Evolutionary conservation across 768 basidiomycete species (phyloP).

Genomic region (Tylopilus vinaceipallidus): DNA sequence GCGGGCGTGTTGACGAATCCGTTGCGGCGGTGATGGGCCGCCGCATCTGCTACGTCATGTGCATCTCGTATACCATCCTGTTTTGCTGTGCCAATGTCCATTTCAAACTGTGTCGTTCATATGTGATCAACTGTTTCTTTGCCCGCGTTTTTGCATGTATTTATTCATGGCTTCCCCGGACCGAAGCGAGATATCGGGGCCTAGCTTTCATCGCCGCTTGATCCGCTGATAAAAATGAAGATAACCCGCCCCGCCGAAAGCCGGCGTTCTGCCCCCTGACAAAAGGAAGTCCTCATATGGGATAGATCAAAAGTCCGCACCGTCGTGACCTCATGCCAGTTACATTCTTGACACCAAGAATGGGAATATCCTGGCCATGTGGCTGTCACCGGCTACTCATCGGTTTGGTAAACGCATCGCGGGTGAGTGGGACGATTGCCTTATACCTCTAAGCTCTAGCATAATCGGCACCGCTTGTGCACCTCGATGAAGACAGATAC

Average conservation of each 20-base stretch:
- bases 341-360: constrained; percentile 6
- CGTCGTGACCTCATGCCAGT: constrained; percentile 10
- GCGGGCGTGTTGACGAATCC: background rate
- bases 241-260: background rate
- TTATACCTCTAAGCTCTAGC: background rate
- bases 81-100: background rate
- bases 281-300: constrained; percentile 19
- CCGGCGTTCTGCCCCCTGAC: background rate
- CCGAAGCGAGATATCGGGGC: background rate
- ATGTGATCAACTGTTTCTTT: background rate
- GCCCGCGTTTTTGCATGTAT: background rate
- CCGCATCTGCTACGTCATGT: background rate
- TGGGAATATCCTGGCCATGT: constrained; percentile 1
- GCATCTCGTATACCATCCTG: background rate
- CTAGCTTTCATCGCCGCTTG: background rate
- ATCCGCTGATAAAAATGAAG: constrained; percentile 4
- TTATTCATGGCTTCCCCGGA: background rate
- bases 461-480: constrained; percentile 11
- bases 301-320: background rate
- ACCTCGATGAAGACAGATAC: background rate
- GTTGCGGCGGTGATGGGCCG: background rate
- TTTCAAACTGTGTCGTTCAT: background rate
- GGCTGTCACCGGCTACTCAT: background rate
- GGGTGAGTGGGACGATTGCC: background rate
- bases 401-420: constrained; percentile 10